Evolutionary conservation across 441 rosid species (phyloP).

Genomic region (Euphorbia schlechtendalii): DNA sequence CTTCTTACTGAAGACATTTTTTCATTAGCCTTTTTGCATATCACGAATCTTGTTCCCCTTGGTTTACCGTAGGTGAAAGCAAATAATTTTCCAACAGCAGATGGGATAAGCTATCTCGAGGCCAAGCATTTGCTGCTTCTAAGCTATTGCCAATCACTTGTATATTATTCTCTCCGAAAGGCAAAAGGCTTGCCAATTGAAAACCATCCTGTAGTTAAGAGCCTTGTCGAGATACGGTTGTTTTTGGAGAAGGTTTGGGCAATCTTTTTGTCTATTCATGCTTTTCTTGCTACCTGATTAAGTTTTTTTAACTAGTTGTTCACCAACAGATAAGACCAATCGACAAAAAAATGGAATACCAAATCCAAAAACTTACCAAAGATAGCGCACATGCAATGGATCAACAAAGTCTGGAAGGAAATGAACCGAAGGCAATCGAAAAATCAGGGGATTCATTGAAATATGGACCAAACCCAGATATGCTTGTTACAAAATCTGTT

Average conservation of each 20-base stretch:
- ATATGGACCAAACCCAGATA: conserved; percentile 74
- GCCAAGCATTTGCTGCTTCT: conserved; percentile 75
- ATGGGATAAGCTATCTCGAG: conserved; percentile 80
- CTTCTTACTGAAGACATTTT: too few species aligned
- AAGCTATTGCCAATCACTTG: conserved; percentile 74
- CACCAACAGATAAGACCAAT: conserved; percentile 67
- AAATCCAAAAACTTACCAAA: conserved; percentile 71
- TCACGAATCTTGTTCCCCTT: not conserved
- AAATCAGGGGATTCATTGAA: conserved; percentile 58
- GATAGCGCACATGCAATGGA: conserved; percentile 29
- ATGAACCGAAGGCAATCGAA: conserved; percentile 27
- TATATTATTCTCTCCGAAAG: conserved; percentile 69
- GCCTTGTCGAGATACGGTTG: conserved; percentile 82
- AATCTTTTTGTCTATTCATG: conserved; percentile 4
- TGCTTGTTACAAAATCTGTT: conserved; percentile 51
- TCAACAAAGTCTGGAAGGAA: conserved; percentile 29
- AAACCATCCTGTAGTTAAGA: conserved; percentile 66
- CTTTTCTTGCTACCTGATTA: not conserved
- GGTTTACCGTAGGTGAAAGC: conserved; percentile 9
- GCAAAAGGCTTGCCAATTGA: conserved; percentile 71
- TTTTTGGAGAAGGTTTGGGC: conserved; percentile 75
- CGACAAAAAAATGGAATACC: conserved; percentile 84
- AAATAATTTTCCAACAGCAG: conserved; percentile 27
- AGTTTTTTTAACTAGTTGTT: conserved; percentile 1
- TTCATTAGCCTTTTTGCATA: not conserved